Evolutionary conservation across 306 rosid species (phyloP).

Genomic region (Prunus salicina): DNA sequence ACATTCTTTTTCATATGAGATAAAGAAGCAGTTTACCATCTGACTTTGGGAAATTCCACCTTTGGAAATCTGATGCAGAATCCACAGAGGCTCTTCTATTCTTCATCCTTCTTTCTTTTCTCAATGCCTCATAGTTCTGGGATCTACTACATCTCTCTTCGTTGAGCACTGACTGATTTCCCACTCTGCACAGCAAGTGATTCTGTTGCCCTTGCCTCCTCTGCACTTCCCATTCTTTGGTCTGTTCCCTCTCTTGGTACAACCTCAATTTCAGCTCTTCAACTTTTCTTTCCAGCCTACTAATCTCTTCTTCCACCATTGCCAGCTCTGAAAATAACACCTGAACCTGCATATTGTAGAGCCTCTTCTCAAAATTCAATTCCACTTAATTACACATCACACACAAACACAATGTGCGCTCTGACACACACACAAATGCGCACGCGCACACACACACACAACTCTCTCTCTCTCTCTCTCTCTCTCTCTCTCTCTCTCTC

Average conservation of each 20-base stretch:
- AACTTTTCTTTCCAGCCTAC: constrained; percentile 63
- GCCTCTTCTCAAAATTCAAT: too few species aligned
- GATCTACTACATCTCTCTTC: constrained; percentile 37
- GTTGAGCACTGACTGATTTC: constrained; percentile 28
- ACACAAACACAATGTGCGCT: too few species aligned
- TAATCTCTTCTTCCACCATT: constrained; percentile 68
- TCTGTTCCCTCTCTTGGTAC: constrained; percentile 52
- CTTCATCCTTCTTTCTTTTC: constrained; percentile 30
- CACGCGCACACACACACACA: too few species aligned
- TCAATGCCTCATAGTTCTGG: constrained; percentile 35
- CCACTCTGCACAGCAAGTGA: constrained; percentile 29
- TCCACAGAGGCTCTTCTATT: constrained; percentile 47
- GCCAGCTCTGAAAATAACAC: too few species aligned
- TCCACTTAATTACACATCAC: too few species aligned
- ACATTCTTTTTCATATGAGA: too few species aligned
- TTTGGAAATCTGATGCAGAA: constrained; percentile 54
- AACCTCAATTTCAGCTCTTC: constrained; percentile 56
- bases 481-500: too few species aligned
- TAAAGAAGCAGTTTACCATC: constrained; percentile 38
- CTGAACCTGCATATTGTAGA: too few species aligned
- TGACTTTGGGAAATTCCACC: constrained; percentile 40
- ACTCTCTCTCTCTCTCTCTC: too few species aligned
- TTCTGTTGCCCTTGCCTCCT: constrained; percentile 32
- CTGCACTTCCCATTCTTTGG: constrained; percentile 43
- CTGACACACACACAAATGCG: too few species aligned